A percentile compares a stretch with the other conserved stretches of the same genome.
These are phyloP conservation scores for Gossypium rotundifolium DNA, from an alignment of 345 rosid species.

Conservation along the genomic window DNA sequence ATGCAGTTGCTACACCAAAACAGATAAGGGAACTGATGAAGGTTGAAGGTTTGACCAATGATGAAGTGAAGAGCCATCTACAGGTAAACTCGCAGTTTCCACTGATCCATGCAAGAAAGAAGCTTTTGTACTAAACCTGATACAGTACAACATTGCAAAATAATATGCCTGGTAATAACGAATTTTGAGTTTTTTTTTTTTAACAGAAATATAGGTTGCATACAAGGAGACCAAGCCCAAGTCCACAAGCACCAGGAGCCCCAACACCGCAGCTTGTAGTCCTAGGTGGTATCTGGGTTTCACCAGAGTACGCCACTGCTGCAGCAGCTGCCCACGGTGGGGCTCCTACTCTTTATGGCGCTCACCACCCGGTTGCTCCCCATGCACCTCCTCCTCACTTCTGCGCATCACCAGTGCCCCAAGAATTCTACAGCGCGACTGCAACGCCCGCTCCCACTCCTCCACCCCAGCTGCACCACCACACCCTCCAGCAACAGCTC, in stretches of 20 bases:
- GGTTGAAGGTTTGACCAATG: conserved; percentile 99
- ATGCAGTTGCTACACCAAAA: conserved; percentile 92
- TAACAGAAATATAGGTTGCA: conserved; percentile 92
- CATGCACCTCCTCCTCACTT: conserved; percentile 59
- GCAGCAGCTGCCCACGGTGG: conserved; percentile 44
- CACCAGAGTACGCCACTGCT: conserved; percentile 80
- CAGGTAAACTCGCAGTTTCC: conserved; percentile 47
- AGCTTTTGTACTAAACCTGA: conserved; percentile 21
- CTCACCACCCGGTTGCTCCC: conserved; percentile 41
- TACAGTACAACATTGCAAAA: not conserved
- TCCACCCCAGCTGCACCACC: conserved; percentile 40
- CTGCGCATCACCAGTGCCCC: conserved; percentile 55
- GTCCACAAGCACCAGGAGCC: conserved; percentile 65
- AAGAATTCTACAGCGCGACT: conserved; percentile 60
- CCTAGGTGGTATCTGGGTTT: conserved; percentile 92
- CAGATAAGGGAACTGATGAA: conserved; percentile 98
- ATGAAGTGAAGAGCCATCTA: conserved; percentile 99
- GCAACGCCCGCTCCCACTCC: conserved; percentile 18
- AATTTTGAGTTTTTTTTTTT: not conserved
- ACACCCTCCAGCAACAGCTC: conserved; percentile 46
- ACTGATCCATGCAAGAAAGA: conserved; percentile 17
- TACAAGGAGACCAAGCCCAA: conserved; percentile 92
- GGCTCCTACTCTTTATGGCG: conserved; percentile 43
- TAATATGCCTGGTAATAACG: not conserved
- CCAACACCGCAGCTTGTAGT: conserved; percentile 68